Conservation (phyloP, 2,329 filamentous ascomycete genomes). For the Shiraia sp. region DNA sequence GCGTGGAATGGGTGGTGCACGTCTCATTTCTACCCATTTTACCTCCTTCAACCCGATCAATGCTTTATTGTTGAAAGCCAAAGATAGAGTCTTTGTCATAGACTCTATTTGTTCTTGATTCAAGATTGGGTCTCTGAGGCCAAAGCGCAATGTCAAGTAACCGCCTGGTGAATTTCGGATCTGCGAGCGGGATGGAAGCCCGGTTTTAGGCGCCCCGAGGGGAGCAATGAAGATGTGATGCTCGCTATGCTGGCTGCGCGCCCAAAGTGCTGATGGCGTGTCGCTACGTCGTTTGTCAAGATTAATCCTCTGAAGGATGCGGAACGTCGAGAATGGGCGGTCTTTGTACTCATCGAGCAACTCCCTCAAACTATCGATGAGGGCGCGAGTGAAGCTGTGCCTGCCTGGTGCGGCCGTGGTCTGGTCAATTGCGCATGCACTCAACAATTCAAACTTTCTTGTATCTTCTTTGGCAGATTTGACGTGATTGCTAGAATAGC, state of each 20-base stretch:
- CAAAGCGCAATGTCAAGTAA: constrained; percentile 39
- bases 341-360: constrained; percentile 23
- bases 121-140: constrained; percentile 27
- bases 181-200: constrained; percentile 7
- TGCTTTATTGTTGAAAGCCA: constrained; percentile 32
- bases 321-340: constrained; percentile 35
- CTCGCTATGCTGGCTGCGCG: constrained; percentile 24
- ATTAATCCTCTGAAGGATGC: constrained; percentile 32
- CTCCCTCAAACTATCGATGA: constrained; percentile 36
- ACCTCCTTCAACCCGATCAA: constrained; percentile 33
- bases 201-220: constrained; percentile 16
- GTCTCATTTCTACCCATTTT: constrained; percentile 37
- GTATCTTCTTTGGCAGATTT: constrained; percentile 30
- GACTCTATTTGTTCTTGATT: constrained; percentile 36
- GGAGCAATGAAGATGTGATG: constrained; percentile 38
- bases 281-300: constrained; percentile 28
- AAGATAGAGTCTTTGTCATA: constrained; percentile 28
- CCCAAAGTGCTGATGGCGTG: constrained; percentile 34
- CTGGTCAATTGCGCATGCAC: constrained; percentile 31
- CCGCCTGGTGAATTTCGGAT: constrained; percentile 21
- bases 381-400: constrained; percentile 39
- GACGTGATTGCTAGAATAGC: constrained; percentile 41
- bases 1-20: constrained; percentile 23
- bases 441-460: constrained; percentile 39
- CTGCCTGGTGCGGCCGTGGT: constrained; percentile 34